phyloP scores from a whole-genome alignment of 2,329 filamentous ascomycete genomes.

The Pseudovirgaria hyperparasitica region DNA sequence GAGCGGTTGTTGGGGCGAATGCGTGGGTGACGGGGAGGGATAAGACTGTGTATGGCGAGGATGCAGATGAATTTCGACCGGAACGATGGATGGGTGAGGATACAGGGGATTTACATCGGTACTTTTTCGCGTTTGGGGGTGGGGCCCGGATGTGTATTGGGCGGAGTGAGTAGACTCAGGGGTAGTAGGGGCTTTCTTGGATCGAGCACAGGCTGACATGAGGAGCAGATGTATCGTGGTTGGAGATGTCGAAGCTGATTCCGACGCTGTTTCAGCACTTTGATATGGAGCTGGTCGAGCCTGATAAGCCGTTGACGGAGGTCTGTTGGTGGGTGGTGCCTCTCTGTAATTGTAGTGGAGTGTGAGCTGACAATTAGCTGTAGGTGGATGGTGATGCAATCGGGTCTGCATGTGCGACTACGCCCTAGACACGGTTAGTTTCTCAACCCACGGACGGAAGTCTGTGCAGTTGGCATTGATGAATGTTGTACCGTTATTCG shows the following conservation, averaged over 20 bases:
- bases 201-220: not conserved
- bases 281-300: conserved; percentile 19
- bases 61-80: conserved; percentile 20
- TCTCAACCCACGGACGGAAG: too few relatives aligned
- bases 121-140: conserved; percentile 23
- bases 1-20: conserved; percentile 18
- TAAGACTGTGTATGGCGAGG: conserved; percentile 14
- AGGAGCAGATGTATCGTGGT: conserved; percentile 18
- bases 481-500: too few relatives aligned
- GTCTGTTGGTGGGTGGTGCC: conserved; percentile 11
- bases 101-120: conserved; percentile 9
- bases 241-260: conserved; percentile 22
- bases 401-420: too few relatives aligned
- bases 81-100: conserved; percentile 21
- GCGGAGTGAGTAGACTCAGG: conserved; percentile 9
- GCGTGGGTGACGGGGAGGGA: conserved; percentile 20
- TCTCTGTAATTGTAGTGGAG: too few relatives aligned
- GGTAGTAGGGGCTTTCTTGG: too few relatives aligned
- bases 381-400: too few relatives aligned
- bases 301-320: conserved; percentile 16
- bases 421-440: too few relatives aligned
- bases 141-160: conserved; percentile 18
- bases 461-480: too few relatives aligned
- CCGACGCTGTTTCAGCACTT: conserved; percentile 22
- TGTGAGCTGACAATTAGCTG: too few relatives aligned